These are phyloP conservation scores for Bromus sterilis DNA, from an alignment of 176 grass and related monocot species.

Conservation along the genomic window DNA sequence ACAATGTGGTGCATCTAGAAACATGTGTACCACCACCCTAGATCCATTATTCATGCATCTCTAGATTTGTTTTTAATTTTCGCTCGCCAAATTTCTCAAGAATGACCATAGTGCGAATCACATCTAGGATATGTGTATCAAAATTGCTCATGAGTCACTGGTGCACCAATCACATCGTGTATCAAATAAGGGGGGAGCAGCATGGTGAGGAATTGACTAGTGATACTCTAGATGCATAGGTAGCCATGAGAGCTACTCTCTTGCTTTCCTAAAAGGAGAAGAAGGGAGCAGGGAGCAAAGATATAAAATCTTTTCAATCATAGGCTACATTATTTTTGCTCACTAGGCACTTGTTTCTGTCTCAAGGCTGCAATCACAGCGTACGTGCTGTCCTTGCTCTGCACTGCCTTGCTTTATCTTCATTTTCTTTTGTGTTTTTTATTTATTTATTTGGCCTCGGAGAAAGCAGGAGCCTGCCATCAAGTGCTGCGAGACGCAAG, in stretches of 20 bases:
- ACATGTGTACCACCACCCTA: neutral
- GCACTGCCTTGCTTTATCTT: conserved; percentile 40
- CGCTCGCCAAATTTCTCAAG: neutral
- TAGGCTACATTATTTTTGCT: conserved; percentile 33
- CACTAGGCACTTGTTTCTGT: conserved; percentile 48
- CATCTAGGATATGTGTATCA: conserved; percentile 9
- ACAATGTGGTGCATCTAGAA: neutral
- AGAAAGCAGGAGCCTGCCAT: conserved; percentile 38
- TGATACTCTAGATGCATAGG: conserved; percentile 37
- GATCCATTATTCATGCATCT: neutral
- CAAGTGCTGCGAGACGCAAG: conserved; percentile 18
- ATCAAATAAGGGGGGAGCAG: conserved; percentile 33
- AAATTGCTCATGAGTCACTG: conserved; percentile 7
- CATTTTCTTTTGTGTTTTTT: neutral
- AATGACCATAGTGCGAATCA: conserved; percentile 3
- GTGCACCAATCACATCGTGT: conserved; percentile 21
- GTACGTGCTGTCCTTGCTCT: conserved; percentile 1
- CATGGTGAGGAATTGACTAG: conserved; percentile 43
- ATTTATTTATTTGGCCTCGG: conserved; percentile 33
- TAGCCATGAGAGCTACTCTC: conserved; percentile 51
- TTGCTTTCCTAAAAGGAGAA: conserved; percentile 35
- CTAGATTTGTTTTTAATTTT: neutral
- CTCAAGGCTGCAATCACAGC: conserved; percentile 28
- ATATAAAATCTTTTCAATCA: conserved; percentile 40
- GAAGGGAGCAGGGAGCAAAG: neutral